Evolutionary conservation across 2,329 filamentous ascomycete genomes (phyloP).

Genomic region (Colletotrichum gigasporum): DNA sequence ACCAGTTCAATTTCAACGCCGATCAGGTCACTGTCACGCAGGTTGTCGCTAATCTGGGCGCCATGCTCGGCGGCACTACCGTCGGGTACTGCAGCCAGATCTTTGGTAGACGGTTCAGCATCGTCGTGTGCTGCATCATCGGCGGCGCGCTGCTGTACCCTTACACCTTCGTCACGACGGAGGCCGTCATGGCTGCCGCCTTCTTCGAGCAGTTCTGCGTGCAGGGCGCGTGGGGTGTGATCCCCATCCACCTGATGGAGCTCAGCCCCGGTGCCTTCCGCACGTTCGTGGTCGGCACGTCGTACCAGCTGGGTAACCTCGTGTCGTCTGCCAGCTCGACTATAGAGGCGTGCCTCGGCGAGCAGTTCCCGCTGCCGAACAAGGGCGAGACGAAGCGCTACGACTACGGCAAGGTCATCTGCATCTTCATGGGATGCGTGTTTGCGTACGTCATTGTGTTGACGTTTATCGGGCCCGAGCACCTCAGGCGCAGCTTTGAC

Average conservation of each 20-base stretch:
- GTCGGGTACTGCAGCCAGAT: slow-evolving; percentile 76
- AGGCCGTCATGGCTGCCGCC: slow-evolving; percentile 77
- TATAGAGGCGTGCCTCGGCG: slow-evolving; percentile 80
- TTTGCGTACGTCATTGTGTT: slow-evolving; percentile 71
- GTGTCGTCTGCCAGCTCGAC: slow-evolving; percentile 75
- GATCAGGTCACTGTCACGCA: slow-evolving; percentile 74
- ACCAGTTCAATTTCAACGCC: slow-evolving; percentile 61
- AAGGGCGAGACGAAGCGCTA: slow-evolving; percentile 63
- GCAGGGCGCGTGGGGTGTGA: slow-evolving; percentile 79
- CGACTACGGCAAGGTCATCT: slow-evolving; percentile 85
- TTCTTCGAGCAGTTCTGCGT: slow-evolving; percentile 88
- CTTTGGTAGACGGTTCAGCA: slow-evolving; percentile 74
- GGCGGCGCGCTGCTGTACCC: slow-evolving; percentile 86
- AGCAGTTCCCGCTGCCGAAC: slow-evolving; percentile 75
- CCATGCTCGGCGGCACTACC: slow-evolving; percentile 72
- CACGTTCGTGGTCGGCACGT: slow-evolving; percentile 78
- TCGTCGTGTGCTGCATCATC: slow-evolving; percentile 69
- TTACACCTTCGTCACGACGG: slow-evolving; percentile 74
- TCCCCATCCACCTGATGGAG: slow-evolving; percentile 84
- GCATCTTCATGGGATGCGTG: slow-evolving; percentile 90
- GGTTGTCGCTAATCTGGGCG: slow-evolving; percentile 77
- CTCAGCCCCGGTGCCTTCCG: slow-evolving; percentile 77
- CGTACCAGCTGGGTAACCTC: slow-evolving; percentile 82
- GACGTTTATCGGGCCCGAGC: slow-evolving; percentile 70
- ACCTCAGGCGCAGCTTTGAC: slow-evolving; percentile 61